Conservation (phyloP, 2,329 filamentous ascomycete genomes). For the Diaporthe nobilis region DNA sequence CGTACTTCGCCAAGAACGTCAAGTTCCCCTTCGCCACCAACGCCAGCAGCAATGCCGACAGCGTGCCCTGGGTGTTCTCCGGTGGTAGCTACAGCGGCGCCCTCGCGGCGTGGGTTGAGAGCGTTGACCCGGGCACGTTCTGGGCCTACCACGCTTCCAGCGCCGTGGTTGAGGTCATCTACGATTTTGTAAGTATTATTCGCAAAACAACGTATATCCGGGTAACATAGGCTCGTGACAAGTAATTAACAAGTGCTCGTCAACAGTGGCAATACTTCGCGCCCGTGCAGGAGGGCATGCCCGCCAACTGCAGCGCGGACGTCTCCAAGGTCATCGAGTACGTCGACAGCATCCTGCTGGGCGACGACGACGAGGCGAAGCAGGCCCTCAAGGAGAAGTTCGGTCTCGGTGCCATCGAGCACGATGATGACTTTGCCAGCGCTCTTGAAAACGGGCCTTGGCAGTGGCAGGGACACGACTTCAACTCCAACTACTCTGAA, state of each 20-base stretch:
- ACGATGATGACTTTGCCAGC: conserved; percentile 62
- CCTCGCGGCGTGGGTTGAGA: conserved; percentile 66
- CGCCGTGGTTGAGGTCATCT: conserved; percentile 67
- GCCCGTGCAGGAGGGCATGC: conserved; percentile 67
- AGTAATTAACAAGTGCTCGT: neutral
- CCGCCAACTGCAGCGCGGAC: conserved; percentile 69
- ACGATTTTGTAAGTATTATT: conserved; percentile 55
- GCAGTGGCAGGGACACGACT: conserved; percentile 69
- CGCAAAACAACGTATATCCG: neutral
- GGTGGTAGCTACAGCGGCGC: conserved; percentile 71
- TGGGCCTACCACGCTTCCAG: conserved; percentile 72
- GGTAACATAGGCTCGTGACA: rapidly evolving
- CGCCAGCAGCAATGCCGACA: conserved; percentile 59
- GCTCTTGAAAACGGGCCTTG: conserved; percentile 69
- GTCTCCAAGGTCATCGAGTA: conserved; percentile 65
- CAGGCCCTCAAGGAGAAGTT: conserved; percentile 65
- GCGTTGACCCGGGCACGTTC: conserved; percentile 67
- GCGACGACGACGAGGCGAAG: conserved; percentile 56
- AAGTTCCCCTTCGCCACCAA: conserved; percentile 64
- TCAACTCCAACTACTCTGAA: conserved; percentile 59
- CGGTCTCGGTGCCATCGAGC: conserved; percentile 58
- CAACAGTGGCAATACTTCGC: conserved; percentile 68
- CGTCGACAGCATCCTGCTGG: conserved; percentile 61
- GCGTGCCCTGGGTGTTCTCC: conserved; percentile 68
- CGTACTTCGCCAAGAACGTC: conserved; percentile 59